Base-by-base conservation (phyloP, 768 basidiomycete species). In the Pulveroboletus sp. region DNA sequence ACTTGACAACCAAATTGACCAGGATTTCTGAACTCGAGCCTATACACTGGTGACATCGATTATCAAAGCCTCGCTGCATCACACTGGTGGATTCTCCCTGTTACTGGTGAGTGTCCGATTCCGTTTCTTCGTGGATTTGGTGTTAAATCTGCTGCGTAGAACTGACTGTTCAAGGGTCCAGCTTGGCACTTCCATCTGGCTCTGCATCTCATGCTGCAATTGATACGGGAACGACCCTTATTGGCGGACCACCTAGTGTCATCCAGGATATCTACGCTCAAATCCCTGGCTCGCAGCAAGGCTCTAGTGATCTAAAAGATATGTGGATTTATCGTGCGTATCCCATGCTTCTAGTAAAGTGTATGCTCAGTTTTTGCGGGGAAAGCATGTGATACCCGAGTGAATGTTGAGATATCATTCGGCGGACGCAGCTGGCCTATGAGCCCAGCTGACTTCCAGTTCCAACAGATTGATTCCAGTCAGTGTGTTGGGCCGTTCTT, bases 161-260 rank as follows among this genome's bases (percentile, higher is more conserved):
- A 29, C 12, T 29, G 12, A 29, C 12, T 12, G 12, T 29, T 29
- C 27, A 29, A 29, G 27, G 27, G 27, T 29, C 12, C 12, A 29
- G n/a, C n/a, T 12, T 29, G 27, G 6, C 27, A 12, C 6, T 29
- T 6, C 27, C 27, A 29, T 29, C 6, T 6, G 12, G 27, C 12
- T 29, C 12, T 29, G 27, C 27, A 29, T 29, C 27, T 29, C 27
- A 29, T n/a, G 83, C 87, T 4, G 96, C 93, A 14, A 96, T 98
- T 50, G 96, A 99, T 63, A 96, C 94, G 3, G 96, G 95, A 45
- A 98, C 96, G 0, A 97, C 96, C 2, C 80, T 97, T 32, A 79
- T 98, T 35, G 93, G 90, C 8, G 95, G 92, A 0, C 94, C 96
- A 0, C 4, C 77, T 0, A 63, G 63, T 12, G 71, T 71, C 44